A percentile compares a stretch with the other conserved stretches of the same genome.
phyloP scores from a whole-genome alignment of 345 rosid genomes.

The Salix viminalis region DNA sequence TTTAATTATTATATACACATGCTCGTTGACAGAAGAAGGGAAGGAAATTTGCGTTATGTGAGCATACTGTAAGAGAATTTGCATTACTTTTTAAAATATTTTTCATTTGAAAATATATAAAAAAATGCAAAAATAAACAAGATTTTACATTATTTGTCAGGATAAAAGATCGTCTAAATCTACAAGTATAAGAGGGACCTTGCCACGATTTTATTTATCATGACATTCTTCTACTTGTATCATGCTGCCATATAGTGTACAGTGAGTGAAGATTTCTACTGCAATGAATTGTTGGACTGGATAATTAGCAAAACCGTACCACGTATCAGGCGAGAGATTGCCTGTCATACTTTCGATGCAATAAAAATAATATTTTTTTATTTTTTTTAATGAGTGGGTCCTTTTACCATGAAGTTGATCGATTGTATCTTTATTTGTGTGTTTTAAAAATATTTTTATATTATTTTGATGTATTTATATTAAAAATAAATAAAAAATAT shows the following conservation, averaged over 20 bases:
- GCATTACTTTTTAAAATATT: too few relatives aligned
- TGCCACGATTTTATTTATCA: not conserved
- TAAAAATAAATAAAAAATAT: too few relatives aligned
- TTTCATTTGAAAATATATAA: too few relatives aligned
- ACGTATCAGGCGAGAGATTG: not conserved
- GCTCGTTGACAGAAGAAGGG: not conserved
- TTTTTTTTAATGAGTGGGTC: conserved; percentile 15
- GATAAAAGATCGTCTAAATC: not conserved
- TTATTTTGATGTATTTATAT: too few relatives aligned
- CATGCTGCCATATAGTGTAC: not conserved
- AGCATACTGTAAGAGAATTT: not conserved
- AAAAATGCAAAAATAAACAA: too few relatives aligned
- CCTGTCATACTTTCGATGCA: not conserved
- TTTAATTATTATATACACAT: not conserved
- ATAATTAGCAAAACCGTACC: not conserved
- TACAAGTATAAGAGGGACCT: not conserved
- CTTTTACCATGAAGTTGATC: conserved; percentile 11
- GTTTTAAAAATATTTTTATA: too few relatives aligned
- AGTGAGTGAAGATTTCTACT: not conserved
- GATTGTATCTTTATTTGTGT: too few relatives aligned
- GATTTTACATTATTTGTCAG: not conserved
- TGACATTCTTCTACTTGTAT: not conserved
- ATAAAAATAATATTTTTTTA: too few relatives aligned
- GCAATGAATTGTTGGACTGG: not conserved
- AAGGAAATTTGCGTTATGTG: not conserved